These are phyloP conservation scores for Pleurotus tuoliensis DNA, from an alignment of 768 basidiomycete genomes.

Conservation along the genomic window DNA sequence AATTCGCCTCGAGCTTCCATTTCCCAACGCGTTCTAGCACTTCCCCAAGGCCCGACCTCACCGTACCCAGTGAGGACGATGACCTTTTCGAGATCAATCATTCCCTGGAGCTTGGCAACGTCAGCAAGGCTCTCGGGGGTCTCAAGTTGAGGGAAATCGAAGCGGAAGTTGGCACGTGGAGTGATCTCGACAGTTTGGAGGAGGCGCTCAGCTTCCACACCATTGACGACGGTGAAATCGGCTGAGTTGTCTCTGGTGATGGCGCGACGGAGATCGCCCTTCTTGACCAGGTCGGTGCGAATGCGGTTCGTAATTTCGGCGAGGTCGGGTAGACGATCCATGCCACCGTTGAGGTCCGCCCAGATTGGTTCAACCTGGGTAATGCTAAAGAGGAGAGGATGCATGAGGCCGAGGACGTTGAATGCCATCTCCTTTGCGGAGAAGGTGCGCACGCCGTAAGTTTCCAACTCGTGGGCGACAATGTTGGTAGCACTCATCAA, in stretches of 20 bases:
- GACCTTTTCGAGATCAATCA: constrained; percentile 95
- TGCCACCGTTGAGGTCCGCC: constrained; percentile 98
- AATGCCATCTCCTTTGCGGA: constrained; percentile 99
- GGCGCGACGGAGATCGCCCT: constrained; percentile 90
- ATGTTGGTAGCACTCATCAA: constrained; percentile 95
- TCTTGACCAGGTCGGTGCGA: constrained; percentile 74
- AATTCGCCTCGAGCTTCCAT: constrained; percentile 99
- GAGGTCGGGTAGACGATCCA: constrained; percentile 95
- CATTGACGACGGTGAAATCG: constrained; percentile 91
- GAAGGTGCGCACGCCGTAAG: constrained; percentile 93
- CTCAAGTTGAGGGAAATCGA: constrained; percentile 89
- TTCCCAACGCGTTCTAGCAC: constrained; percentile 97
- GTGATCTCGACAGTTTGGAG: constrained; percentile 90
- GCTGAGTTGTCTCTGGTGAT: constrained; percentile 91
- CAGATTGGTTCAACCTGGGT: constrained; percentile 99
- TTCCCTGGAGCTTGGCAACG: constrained; percentile 74
- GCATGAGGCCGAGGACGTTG: constrained; percentile 99
- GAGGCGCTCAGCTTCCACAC: constrained; percentile 87
- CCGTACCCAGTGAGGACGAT: constrained; percentile 95
- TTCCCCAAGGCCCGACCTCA: constrained; percentile 98
- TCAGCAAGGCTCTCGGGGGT: constrained; percentile 64
- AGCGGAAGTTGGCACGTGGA: constrained; percentile 97
- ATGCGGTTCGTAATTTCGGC: constrained; percentile 89
- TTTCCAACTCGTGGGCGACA: constrained; percentile 91
- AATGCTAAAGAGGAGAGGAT: constrained; percentile 97